Conservation (phyloP, 352 stramenopile species). For the Pythium graminicola region DNA sequence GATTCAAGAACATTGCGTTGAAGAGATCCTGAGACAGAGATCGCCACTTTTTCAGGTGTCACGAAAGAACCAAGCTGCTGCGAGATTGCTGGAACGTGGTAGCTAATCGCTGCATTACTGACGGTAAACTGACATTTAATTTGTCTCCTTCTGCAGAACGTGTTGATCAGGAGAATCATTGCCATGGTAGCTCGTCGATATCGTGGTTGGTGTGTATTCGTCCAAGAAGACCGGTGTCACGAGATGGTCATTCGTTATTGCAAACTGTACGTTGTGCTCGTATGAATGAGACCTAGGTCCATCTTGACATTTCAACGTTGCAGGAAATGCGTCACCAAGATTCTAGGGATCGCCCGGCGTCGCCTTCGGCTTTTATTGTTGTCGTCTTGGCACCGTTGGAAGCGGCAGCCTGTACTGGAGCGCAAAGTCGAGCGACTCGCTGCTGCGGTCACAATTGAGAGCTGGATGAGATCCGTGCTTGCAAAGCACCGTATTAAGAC, state of each 20-base stretch:
- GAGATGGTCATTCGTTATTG: slow-evolving; percentile 35
- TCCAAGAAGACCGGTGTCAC: slow-evolving; percentile 19
- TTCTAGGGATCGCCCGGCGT: slow-evolving; percentile 32
- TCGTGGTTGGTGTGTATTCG: slow-evolving; percentile 24
- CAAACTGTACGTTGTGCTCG: slow-evolving; percentile 28
- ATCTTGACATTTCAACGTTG: background rate
- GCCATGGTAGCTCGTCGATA: slow-evolving; percentile 16
- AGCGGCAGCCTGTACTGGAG: slow-evolving; percentile 15
- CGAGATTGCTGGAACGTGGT: slow-evolving; percentile 32
- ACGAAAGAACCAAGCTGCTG: slow-evolving; percentile 31
- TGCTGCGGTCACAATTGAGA: slow-evolving; percentile 44
- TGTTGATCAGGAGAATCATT: background rate
- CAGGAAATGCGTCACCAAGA: slow-evolving; percentile 43
- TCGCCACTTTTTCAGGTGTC: slow-evolving; percentile 17
- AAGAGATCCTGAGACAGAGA: slow-evolving; percentile 28
- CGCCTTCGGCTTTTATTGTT: slow-evolving; percentile 23
- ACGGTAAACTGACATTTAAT: background rate
- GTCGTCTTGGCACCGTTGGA: slow-evolving; percentile 34
- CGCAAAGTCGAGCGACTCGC: slow-evolving; percentile 35
- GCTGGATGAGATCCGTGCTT: slow-evolving; percentile 32
- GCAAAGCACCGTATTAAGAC: slow-evolving; percentile 22
- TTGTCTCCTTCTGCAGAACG: background rate
- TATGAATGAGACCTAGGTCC: background rate
- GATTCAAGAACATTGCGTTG: slow-evolving; percentile 43
- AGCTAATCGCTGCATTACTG: background rate